Evolutionary conservation across 768 basidiomycete genomes (phyloP), one percentile per base, ranked within the genome.

Genomic region (Xerocomus potaroensis): DNA sequence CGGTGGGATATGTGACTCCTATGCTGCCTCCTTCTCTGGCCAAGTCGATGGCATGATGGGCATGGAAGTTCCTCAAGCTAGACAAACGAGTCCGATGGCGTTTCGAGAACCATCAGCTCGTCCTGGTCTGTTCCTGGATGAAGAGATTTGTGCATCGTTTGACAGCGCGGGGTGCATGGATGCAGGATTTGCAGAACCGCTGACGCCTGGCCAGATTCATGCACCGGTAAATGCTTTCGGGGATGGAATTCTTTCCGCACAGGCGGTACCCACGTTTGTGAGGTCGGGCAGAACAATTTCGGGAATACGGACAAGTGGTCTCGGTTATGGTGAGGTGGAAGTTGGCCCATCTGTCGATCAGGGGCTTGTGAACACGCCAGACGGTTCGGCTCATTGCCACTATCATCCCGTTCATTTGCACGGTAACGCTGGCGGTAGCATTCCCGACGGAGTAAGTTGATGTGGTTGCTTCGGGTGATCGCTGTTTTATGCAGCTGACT

Each of bases 81-180:
- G 8, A 14, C 21, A 27, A 8, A 36, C 21, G 3, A 49, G 29
- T 35, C 24, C 23, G 1, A n/a, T 36, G 30, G 10, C 22, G 3
- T 43, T 29, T 43, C 43, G 31, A 21, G 54, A 59, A 14, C 47
- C 39, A 18, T 47, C 47, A 15, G 29, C 5, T 7, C 18, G 48
- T 8, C 23, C 56, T 37, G 30, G 47, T 7, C 31, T 47, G 4
- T 60, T 61, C 37, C 9, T 48, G 31, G 48, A 62, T 8, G 59
- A 60, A 4, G 56, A 56, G 27, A 55, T 60, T 49, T 40, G 41
- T n/a, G 57, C 50, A 3, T 62, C 59, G 10, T 50, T 60, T 33
- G 48, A 52, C 16, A 40, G 39, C 21, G 1, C 19, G 5, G 36
- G 5, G 10, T 21, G 10, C 12, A 21, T 26, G 9, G 39, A 32